Conservation (phyloP, 495 filamentous ascomycete genomes). For the Podospora conica region DNA sequence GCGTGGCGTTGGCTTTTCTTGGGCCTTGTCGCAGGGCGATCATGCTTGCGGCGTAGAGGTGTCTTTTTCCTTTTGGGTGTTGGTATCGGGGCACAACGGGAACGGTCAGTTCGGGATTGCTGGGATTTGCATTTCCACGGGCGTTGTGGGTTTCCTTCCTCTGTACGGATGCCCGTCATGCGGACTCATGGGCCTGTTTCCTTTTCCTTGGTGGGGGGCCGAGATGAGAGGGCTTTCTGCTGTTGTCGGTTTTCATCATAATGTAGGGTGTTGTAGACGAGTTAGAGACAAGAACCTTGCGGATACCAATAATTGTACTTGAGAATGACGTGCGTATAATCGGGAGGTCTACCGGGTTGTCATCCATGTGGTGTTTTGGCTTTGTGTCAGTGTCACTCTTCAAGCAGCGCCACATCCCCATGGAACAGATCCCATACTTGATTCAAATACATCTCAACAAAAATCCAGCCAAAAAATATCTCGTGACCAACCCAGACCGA, state of each 20-base stretch:
- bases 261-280: not conserved
- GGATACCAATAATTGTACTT: not conserved
- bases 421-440: too few species aligned
- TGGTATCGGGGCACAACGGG: not conserved
- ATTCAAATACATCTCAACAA: not conserved
- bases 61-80: not conserved
- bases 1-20: not conserved
- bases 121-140: not conserved
- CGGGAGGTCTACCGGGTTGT: not conserved
- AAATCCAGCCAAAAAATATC: not conserved
- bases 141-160: not conserved
- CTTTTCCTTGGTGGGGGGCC: not conserved
- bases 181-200: not conserved
- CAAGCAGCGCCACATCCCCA: too few species aligned
- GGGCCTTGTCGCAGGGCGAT: not conserved
- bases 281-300: not conserved
- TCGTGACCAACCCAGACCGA: not conserved
- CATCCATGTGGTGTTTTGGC: not conserved
- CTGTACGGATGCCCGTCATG: not conserved
- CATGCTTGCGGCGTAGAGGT: not conserved
- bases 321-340: not conserved
- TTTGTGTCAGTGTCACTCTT: too few species aligned
- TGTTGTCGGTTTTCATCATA: not conserved
- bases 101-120: not conserved
- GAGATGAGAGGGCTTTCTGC: not conserved